Evolutionary conservation across 2,329 filamentous ascomycete genomes (phyloP).

Genomic region (Erysiphe pulchra): DNA sequence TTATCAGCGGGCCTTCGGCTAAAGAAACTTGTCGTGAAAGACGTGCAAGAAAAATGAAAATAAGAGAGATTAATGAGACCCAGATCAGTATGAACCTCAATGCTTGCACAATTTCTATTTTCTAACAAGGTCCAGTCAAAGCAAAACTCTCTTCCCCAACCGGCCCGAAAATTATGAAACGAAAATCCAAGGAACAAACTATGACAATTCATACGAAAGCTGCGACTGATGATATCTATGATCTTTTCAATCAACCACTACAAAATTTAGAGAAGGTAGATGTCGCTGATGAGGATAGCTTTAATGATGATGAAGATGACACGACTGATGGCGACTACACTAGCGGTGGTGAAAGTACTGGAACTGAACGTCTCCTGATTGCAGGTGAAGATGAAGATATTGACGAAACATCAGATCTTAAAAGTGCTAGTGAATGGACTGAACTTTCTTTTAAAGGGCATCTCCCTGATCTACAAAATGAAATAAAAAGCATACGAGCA

Average conservation of each 20-base stretch:
- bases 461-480: slow-evolving; percentile 23
- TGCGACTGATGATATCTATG: slow-evolving; percentile 92
- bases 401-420: slow-evolving; percentile 29
- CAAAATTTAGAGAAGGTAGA: slow-evolving; percentile 15
- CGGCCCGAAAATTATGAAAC: slow-evolving; percentile 58
- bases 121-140: slow-evolving; percentile 37
- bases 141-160: slow-evolving; percentile 79
- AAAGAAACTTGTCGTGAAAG: slow-evolving; percentile 21
- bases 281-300: slow-evolving; percentile 25
- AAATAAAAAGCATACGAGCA: slow-evolving; percentile 18
- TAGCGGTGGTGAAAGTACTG: slow-evolving; percentile 63
- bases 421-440: slow-evolving; percentile 61
- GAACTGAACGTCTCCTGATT: slow-evolving; percentile 43
- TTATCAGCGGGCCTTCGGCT: slow-evolving; percentile 10
- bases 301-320: slow-evolving; percentile 30
- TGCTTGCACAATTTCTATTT: not conserved
- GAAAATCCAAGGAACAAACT: slow-evolving; percentile 50
- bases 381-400: slow-evolving; percentile 39
- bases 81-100: slow-evolving; percentile 50
- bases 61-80: slow-evolving; percentile 70
- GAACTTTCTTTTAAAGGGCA: slow-evolving; percentile 58
- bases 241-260: slow-evolving; percentile 79
- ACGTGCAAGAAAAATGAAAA: slow-evolving; percentile 44
- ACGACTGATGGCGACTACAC: slow-evolving; percentile 50
- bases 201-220: slow-evolving; percentile 94